Percentiles rank a stretch among this genome's conserved stretches.
Conservation (phyloP, 352 stramenopile species). For the Globisporangium perplexum region DNA sequence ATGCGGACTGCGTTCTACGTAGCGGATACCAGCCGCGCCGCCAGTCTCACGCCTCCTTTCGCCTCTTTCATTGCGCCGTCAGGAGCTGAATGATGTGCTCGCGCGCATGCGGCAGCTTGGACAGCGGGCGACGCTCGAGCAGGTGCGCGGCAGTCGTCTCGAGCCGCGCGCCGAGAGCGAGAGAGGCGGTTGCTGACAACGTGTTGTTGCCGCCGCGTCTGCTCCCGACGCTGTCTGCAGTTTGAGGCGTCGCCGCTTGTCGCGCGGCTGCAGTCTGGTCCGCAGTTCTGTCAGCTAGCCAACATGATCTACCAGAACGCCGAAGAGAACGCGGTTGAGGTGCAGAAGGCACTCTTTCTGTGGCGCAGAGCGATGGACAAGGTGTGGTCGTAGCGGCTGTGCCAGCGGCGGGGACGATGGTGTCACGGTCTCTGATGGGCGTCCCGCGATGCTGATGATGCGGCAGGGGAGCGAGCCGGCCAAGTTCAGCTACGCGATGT, state of each 20-base stretch:
- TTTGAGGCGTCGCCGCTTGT: slow-evolving; percentile 68
- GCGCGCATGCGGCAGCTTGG: slow-evolving; percentile 47
- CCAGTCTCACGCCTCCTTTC: neutral
- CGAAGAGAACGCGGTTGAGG: slow-evolving; percentile 42
- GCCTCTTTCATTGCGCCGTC: neutral
- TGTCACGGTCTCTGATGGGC: too few relatives aligned
- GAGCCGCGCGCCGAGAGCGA: too few relatives aligned
- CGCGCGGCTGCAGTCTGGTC: slow-evolving; percentile 37
- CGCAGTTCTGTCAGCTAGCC: slow-evolving; percentile 62
- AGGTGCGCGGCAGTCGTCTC: slow-evolving; percentile 23
- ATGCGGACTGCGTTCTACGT: neutral
- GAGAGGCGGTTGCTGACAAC: neutral
- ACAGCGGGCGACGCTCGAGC: slow-evolving; percentile 41
- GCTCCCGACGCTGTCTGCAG: slow-evolving; percentile 12
- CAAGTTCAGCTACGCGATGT: slow-evolving; percentile 84
- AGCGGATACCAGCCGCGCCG: too few relatives aligned
- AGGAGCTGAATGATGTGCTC: slow-evolving; percentile 63
- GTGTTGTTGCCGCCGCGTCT: too few relatives aligned
- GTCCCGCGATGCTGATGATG: neutral
- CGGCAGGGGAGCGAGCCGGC: slow-evolving; percentile 62
- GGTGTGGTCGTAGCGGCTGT: slow-evolving; percentile 10
- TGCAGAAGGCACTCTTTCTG: slow-evolving; percentile 68
- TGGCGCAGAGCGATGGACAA: slow-evolving; percentile 84
- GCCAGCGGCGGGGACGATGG: too few relatives aligned
- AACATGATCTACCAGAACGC: slow-evolving; percentile 86